A percentile compares a stretch with the other conserved stretches of the same genome.
These are phyloP conservation scores for Coemansia sp. DNA, from an alignment of 192 early-diverging fungal species.

Conservation along the genomic window DNA sequence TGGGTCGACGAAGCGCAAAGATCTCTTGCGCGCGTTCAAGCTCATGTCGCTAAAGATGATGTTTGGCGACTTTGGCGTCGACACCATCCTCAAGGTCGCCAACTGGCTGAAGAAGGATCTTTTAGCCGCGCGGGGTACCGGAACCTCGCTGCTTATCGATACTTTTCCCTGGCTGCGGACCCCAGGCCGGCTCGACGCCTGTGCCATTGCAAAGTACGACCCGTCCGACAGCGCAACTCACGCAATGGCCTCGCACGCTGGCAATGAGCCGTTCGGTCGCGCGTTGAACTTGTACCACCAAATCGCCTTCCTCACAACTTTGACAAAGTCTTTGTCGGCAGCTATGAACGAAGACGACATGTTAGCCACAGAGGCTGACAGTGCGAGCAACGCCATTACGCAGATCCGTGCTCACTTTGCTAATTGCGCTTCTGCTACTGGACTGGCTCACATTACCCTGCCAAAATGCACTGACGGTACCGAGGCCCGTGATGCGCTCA, in stretches of 20 bases:
- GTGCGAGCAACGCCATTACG: conserved; percentile 26
- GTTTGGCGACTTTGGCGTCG: conserved; percentile 56
- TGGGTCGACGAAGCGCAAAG: conserved; percentile 25
- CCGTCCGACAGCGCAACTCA: not conserved
- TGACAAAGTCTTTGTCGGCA: conserved; percentile 27
- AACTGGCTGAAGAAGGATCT: conserved; percentile 19
- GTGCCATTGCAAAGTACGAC: conserved; percentile 17
- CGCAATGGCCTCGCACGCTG: conserved; percentile 1
- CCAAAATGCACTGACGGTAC: not conserved
- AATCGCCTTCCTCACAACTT: conserved; percentile 28
- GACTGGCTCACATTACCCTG: conserved; percentile 38
- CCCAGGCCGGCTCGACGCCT: conserved; percentile 41
- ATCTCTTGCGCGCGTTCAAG: conserved; percentile 30
- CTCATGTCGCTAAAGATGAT: conserved; percentile 45
- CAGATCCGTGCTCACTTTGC: conserved; percentile 42
- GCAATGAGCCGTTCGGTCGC: conserved; percentile 39
- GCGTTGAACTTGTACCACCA: conserved; percentile 49
- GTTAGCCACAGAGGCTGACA: conserved; percentile 12
- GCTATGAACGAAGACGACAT: conserved; percentile 35
- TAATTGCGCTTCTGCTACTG: conserved; percentile 22
- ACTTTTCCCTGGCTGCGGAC: conserved; percentile 47
- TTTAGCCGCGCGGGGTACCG: conserved; percentile 20
- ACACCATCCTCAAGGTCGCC: conserved; percentile 32
- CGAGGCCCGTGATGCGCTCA: conserved; percentile 15
- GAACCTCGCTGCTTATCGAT: conserved; percentile 45